Base-by-base conservation (phyloP, 2,329 filamentous ascomycete genomes). In the Pseudonectria foliicola region DNA sequence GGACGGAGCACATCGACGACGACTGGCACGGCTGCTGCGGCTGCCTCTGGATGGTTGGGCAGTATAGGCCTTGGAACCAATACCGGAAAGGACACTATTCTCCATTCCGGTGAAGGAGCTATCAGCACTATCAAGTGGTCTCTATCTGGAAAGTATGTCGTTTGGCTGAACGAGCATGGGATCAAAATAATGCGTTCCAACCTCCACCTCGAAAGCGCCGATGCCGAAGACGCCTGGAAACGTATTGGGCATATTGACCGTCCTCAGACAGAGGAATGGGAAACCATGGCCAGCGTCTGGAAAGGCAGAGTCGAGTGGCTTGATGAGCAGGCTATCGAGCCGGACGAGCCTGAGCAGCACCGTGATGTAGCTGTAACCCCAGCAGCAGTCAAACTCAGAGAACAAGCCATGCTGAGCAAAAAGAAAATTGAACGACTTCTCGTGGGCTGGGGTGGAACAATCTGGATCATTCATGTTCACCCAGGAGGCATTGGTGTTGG, bases 101-200 rank as follows among this genome's bases (percentile, higher is more conserved):
- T 96, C 30, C 92, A 98, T 55, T 87, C 85, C 7, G 92, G 92
- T 3, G 93, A 98, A 63, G 92, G 92, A 4, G 77, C 80, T 3
- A 92, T 98, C 44, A 90, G 79, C 56, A 84, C 81, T 4, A 92
- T 98, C 54, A 90, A 93, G 59, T 98, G 90, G 88, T 96, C 90
- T 0, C 59, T 90, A 27, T 90, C 87, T 0, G 90, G 92, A 1
- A 92, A 84, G 62, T 96, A 89, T 53, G 84, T 95, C 1, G 85
- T 81, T 0, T 98, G 92, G 92, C 73, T 94, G 27, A 98, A 96
- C 53, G 92, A 98, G 60, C 83, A 93, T 52, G 92, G 92, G 4
- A 93, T 96, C 56, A 95, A 95, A 59, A 92, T 98, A 41, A 96
- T 96, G 89, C 78, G 92, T 25, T 87, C 87, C 4, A 86, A 92